Base-by-base conservation (phyloP, 1,284 basidiomycete genomes). In the Cutaneotrichosporon daszewskae region DNA sequence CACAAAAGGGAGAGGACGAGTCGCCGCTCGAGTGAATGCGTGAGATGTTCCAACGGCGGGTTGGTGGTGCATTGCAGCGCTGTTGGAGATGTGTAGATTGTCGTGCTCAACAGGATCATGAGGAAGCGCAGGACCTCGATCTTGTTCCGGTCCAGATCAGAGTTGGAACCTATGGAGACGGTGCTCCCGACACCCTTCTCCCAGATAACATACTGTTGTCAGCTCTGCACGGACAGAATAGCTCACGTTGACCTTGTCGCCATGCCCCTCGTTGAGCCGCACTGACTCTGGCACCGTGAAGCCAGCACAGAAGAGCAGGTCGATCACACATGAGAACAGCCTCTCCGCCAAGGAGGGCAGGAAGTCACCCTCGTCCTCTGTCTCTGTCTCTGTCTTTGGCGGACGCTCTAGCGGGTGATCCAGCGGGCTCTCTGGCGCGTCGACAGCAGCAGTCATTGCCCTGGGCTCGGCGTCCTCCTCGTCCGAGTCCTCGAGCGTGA, bases 171-270 rank as follows among this genome's bases (percentile, higher is more conserved):
- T 2, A 81, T 76, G 57, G 85, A 82, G 18, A 79, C 75, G 2
- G 86, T 87, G 9, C 86, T 87, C 3, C 88, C 88, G 31, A 92
- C 78, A 6, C 88, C 88, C 64, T 84, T 88, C 73, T 91, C 88
- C 88, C 87, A 91, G 33, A 72, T 72, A 17, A 70, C 64, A 47
- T 72, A 72, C 67, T 71, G 47, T n/a, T 11, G 47, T 49, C 19
- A 52, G 45, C 16, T 14, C 10, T 14, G 14, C 25, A 10, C 11
- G 13, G 17, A 16, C 14, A 8, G 10, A 5, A 25, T 2, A 20
- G 57, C 66, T 48, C 50, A 68, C 66, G 66, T 87, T 86, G 47
- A 94, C 84, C 71, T 91, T 89, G 64, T 89, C 58, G 10, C 57
- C 54, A 11, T 36, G 78, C 54, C 83, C 80, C 61, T 85, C 83